Percentiles rank a stretch among this genome's conserved stretches.
phyloP scores from a whole-genome alignment of 305 asterid species.

The Coffea humblotiana region DNA sequence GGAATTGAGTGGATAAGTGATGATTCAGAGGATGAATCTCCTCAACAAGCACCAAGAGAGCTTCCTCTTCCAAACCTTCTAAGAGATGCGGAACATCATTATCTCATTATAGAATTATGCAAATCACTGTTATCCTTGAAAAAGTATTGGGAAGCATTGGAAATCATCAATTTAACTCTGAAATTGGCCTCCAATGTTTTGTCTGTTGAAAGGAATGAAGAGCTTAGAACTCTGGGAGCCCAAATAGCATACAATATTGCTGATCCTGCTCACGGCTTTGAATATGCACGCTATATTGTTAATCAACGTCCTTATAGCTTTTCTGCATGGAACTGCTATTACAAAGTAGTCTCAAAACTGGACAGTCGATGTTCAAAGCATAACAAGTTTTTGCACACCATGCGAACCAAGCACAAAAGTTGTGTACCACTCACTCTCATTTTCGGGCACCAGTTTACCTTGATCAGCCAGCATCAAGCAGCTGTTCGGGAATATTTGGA shows the following conservation, averaged over 20 bases:
- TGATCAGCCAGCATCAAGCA: slow-evolving; percentile 75
- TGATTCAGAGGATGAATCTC: slow-evolving; percentile 50
- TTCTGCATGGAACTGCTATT: slow-evolving; percentile 92
- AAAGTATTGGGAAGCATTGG: slow-evolving; percentile 39
- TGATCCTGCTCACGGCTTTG: slow-evolving; percentile 77
- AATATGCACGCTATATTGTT: slow-evolving; percentile 60
- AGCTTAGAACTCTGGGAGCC: slow-evolving; percentile 35
- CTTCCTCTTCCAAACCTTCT: slow-evolving; percentile 78
- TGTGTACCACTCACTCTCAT: slow-evolving; percentile 72
- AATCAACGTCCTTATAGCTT: slow-evolving; percentile 69
- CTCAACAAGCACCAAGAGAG: slow-evolving; percentile 17
- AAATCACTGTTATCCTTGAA: slow-evolving; percentile 34
- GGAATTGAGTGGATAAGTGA: slow-evolving; percentile 83
- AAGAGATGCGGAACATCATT: slow-evolving; percentile 63
- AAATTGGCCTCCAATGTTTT: slow-evolving; percentile 30
- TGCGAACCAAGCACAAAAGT: slow-evolving; percentile 62
- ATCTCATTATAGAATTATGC: slow-evolving; percentile 57
- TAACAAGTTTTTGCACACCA: slow-evolving; percentile 59
- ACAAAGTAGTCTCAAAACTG: slow-evolving; percentile 57
- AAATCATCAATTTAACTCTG: slow-evolving; percentile 31
- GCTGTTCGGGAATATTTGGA: slow-evolving; percentile 85
- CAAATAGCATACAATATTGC: slow-evolving; percentile 45
- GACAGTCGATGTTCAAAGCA: slow-evolving; percentile 44
- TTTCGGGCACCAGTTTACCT: slow-evolving; percentile 70
- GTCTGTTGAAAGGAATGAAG: slow-evolving; percentile 31